Evolutionary conservation across 2,329 filamentous ascomycete genomes (phyloP).

Genomic region (Ophiobolus disseminans): DNA sequence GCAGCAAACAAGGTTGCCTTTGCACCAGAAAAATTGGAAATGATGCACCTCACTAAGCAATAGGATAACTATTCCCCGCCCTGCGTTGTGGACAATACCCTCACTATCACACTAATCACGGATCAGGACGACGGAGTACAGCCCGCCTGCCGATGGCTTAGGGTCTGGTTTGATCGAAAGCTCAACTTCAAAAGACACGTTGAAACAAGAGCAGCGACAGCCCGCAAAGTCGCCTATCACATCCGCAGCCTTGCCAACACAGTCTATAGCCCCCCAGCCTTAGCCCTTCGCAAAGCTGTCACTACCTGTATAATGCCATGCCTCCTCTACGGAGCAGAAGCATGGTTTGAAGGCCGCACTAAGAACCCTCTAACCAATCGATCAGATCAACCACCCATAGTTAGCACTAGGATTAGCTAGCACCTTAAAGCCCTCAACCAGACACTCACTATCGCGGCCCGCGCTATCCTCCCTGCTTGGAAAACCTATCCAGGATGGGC

Average conservation of each 20-base stretch:
- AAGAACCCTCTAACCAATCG: neutral
- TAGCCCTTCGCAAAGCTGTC: conserved; percentile 11
- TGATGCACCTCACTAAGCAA: conserved; percentile 14
- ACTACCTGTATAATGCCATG: conserved; percentile 8
- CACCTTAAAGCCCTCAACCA: conserved; percentile 4
- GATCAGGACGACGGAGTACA: conserved; percentile 1
- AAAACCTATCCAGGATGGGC: neutral
- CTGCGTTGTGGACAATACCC: conserved; percentile 1
- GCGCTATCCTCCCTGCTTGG: conserved; percentile 2
- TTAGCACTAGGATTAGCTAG: conserved; percentile 6
- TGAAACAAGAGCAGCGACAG: too few species aligned
- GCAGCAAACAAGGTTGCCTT: conserved; percentile 13
- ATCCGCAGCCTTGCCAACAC: too few species aligned
- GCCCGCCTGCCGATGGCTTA: neutral
- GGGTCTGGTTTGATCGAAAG: conserved; percentile 1
- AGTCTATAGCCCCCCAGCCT: too few species aligned
- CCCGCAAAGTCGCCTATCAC: too few species aligned
- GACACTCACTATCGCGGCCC: conserved; percentile 1
- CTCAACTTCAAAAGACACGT: too few species aligned
- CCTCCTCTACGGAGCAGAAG: conserved; percentile 8
- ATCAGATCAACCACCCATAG: neutral
- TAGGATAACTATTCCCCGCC: neutral
- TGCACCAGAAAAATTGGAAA: conserved; percentile 14
- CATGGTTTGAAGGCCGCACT: conserved; percentile 7
- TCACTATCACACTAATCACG: conserved; percentile 3